Conservation (phyloP, 75 land plant genomes). For the Pinus albicaulis region DNA sequence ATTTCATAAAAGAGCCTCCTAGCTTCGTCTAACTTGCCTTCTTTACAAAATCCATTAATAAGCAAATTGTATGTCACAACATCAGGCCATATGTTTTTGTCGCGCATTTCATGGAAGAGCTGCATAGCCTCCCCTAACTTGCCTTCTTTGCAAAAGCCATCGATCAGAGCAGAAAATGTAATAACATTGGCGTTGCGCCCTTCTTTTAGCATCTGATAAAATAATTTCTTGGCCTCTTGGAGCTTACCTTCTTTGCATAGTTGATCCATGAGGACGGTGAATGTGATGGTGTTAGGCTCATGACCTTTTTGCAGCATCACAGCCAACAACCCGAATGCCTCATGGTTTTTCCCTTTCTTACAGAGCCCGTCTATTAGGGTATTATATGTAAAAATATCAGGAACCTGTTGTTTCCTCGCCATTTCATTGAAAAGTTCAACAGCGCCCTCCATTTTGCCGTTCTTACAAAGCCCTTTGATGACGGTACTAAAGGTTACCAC, state of each 20-base stretch:
- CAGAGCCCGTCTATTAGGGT: conserved; percentile 66
- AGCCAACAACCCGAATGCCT: conserved; percentile 30
- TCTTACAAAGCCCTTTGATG: conserved; percentile 37
- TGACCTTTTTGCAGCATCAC: conserved; percentile 54
- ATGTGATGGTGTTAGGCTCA: conserved; percentile 64
- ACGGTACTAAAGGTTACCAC: conserved; percentile 42
- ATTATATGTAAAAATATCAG: conserved; percentile 66
- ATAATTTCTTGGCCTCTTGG: conserved; percentile 27
- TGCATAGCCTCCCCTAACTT: conserved; percentile 41
- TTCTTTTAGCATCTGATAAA: conserved; percentile 32
- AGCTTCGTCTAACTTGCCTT: conserved; percentile 1
- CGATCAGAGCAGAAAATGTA: conserved; percentile 41
- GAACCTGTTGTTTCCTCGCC: conserved; percentile 41
- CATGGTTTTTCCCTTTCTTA: conserved; percentile 41
- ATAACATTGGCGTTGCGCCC: conserved; percentile 38
- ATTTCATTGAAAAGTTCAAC: conserved; percentile 38
- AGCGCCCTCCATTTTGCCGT: conserved; percentile 48
- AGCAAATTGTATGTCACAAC: conserved; percentile 60
- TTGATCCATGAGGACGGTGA: conserved; percentile 62
- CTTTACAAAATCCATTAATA: conserved; percentile 29
- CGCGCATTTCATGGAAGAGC: conserved; percentile 34
- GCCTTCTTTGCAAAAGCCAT: conserved; percentile 52
- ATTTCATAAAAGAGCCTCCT: not conserved
- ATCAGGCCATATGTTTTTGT: conserved; percentile 34
- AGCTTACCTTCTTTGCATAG: conserved; percentile 45